Evolutionary conservation across 768 basidiomycete genomes (phyloP).

Genomic region (Cubamyces lactineus): DNA sequence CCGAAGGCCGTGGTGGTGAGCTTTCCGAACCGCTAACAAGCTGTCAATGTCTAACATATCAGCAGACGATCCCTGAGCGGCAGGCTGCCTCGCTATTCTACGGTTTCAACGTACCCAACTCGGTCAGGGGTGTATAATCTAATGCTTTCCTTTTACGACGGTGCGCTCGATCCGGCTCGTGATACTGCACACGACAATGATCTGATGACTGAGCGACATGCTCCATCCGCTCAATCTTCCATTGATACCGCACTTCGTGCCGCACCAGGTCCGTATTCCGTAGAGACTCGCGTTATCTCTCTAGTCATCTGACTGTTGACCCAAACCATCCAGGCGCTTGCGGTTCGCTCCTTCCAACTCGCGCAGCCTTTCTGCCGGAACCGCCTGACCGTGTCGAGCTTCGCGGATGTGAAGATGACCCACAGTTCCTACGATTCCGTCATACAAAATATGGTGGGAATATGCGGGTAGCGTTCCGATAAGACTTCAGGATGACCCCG

Average conservation of each 20-base stretch:
- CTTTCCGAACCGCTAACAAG: conserved; percentile 1
- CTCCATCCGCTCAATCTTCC: conserved; percentile 28
- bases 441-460: conserved; percentile 1
- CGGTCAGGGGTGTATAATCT: conserved; percentile 28
- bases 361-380: conserved; percentile 4
- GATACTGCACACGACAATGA: conserved; percentile 34
- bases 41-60: no score
- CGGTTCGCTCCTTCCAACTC: conserved; percentile 10
- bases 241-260: conserved; percentile 31
- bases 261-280: conserved; percentile 28
- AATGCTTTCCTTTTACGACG: conserved; percentile 32
- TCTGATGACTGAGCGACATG: conserved; percentile 31
- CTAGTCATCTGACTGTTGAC: conserved; percentile 32
- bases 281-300: conserved; percentile 30
- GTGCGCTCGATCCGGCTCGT: conserved; percentile 29
- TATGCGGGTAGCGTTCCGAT: conserved; percentile 14
- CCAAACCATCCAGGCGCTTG: conserved; percentile 7
- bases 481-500: conserved; percentile 9
- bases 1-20: background rate
- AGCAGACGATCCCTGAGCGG: no score
- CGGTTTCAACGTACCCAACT: conserved; percentile 8
- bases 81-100: no score
- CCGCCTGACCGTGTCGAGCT: conserved; percentile 21
- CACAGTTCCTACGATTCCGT: background rate
- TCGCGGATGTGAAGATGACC: conserved; percentile 23